Conservation (phyloP, 225 moss, liverwort and hornwort genomes). For the Marchantia polymorpha region DNA sequence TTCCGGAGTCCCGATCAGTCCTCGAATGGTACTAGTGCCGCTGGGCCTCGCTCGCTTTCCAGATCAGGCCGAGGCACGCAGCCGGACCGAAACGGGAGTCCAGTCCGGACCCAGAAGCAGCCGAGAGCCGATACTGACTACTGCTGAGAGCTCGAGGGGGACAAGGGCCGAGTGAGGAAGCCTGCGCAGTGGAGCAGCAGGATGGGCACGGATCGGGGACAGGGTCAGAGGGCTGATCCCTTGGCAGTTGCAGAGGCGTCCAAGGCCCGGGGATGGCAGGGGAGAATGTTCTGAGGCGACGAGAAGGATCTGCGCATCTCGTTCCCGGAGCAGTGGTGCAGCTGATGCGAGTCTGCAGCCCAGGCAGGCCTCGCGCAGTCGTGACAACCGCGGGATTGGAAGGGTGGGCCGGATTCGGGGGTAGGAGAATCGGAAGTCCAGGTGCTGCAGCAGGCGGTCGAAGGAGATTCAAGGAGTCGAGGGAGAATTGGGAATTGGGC, state of each 20-base stretch:
- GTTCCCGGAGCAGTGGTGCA: background rate
- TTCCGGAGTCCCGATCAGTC: background rate
- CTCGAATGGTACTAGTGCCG: background rate
- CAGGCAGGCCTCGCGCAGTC: background rate
- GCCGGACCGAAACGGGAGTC: background rate
- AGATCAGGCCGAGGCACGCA: background rate
- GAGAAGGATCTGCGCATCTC: background rate
- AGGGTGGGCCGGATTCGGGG: background rate
- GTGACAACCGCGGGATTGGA: background rate
- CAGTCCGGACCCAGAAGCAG: background rate
- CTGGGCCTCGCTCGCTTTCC: background rate
- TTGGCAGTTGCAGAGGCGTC: background rate
- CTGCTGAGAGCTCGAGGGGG: background rate
- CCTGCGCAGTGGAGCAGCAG: background rate
- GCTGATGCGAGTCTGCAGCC: background rate
- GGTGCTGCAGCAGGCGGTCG: background rate
- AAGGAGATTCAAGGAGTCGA: background rate
- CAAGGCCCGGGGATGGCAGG: background rate
- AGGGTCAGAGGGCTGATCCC: background rate
- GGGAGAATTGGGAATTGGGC: background rate
- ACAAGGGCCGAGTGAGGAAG: background rate
- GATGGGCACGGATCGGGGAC: background rate
- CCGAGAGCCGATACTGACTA: background rate
- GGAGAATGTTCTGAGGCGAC: background rate
- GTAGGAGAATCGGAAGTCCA: background rate